Evolutionary conservation across 169 alveolate species (phyloP), one percentile per base, ranked within the genome.

Genomic region (Plasmodium reichenowi): DNA sequence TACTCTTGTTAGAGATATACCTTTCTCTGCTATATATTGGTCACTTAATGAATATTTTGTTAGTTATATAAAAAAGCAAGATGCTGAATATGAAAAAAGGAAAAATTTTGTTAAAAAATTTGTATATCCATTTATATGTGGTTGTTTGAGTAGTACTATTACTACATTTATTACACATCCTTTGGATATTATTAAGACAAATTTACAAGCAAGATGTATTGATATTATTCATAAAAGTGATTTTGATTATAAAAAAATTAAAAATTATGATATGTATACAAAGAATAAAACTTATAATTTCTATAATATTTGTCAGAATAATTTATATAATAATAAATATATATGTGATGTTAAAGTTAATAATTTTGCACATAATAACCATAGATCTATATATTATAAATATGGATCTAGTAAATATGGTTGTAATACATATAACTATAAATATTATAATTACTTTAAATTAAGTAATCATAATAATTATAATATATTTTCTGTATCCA

Each of bases 11-110:
- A 71, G 93, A 54, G 95, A 88, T 47, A 85, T 74, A 5, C 93
- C 93, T 20, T 92, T 92, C 54, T 83, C 93, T 45, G 93, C 95
- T 32, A 60, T 68, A 7, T 92, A 92, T 64, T 87, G 93, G 93
- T 74, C 93, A 22, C 26, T 92, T 2, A 88, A 88, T 20, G 95
- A 92, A 45, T 80, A 86, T 38, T 68, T 92, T 68, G 92, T 71
- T 63, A 60, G 67, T 71, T 74, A 56, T 78, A 74, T 74, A 67
- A 54, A 87, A 72, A 63, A 72, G 66, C 48, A 70, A 26, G 88
- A 87, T 72, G 20, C 68, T 26, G 75, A 66, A 67, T 47, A 54
- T 70, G 91, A 83, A 50, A 71, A 50, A 22, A 26, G 85, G 56
- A 50, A 85, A 73, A 74, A 83, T 38, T 29, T 68, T 58, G 38